Percentiles rank a stretch among this genome's conserved stretches.
phyloP scores from a whole-genome alignment of 305 asterid genomes.

The Ilex paraguariensis region DNA sequence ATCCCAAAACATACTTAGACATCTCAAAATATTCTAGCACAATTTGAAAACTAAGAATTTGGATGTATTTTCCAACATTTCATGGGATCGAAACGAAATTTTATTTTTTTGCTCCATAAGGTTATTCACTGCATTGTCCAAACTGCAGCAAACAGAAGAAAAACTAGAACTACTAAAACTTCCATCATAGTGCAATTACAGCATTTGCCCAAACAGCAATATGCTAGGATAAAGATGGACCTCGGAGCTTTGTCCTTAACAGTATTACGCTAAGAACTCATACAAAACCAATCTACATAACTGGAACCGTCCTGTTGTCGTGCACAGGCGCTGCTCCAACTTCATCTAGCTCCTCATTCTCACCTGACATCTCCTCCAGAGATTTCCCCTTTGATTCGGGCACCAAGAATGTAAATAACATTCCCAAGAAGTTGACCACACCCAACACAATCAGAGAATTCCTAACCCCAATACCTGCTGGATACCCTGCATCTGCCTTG shows the following conservation, averaged over 20 bases:
- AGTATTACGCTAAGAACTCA: not conserved
- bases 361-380: constrained; percentile 48
- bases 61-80: too few relatives aligned
- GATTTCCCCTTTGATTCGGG: constrained; percentile 51
- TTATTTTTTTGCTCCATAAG: too few relatives aligned
- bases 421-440: constrained; percentile 33
- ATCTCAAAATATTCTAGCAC: too few relatives aligned
- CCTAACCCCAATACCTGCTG: constrained; percentile 47
- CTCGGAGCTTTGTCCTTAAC: not conserved
- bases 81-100: too few relatives aligned
- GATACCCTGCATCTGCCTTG: constrained; percentile 47
- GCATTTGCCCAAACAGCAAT: too few relatives aligned
- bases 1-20: too few relatives aligned
- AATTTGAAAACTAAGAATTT: too few relatives aligned
- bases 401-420: constrained; percentile 39
- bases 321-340: not conserved
- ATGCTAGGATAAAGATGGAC: not conserved
- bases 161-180: too few relatives aligned
- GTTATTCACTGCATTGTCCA: too few relatives aligned
- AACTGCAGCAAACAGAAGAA: too few relatives aligned
- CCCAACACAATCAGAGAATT: constrained; percentile 42
- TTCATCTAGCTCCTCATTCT: constrained; percentile 25
- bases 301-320: not conserved
- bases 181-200: too few relatives aligned
- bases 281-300: not conserved